Base-by-base conservation (phyloP, 805 yeast species). In the Wickerhamomyces pijperi region DNA sequence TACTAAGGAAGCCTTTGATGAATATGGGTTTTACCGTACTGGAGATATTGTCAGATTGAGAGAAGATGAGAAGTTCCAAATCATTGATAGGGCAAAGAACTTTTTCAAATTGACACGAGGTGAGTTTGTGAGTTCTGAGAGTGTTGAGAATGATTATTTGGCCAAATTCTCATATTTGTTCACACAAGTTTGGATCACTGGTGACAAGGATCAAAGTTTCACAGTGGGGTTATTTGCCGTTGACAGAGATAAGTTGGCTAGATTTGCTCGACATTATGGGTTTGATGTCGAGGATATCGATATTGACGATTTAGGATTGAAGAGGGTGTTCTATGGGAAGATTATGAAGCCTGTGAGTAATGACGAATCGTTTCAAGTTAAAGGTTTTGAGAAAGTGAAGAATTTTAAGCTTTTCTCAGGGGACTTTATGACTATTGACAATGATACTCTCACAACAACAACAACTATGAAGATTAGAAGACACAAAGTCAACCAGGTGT, bases 51-150 rank as follows among this genome's bases (percentile, higher is more conserved):
- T 71, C 3, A 51, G 55, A 33, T 49, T 75, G 28, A 66, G 63
- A 36, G 36, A 41, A 2, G 51, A 59, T 0, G 81, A 83, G 6
- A 65, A 72, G 32, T 52, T 78, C 25, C 63, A 51, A 43, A 73
- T 77, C 38, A 65, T 77, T 47, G 84, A 78, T 49, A 60, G 83
- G 39, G 78, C 76, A 32, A 78, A 77, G 66, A 78, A 77, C 56
- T 76, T 77, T 59, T 72, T 72, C 62, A 73, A 73, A 60, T 58
- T 69, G 35, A 61, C 71, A 2, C 74, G 69, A 50, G 74, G 74
- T 34, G 74, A 68, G 57, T 78, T 76, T 52, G 68, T 78, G 32
- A 72, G 81, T 4, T 82, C 83, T n/a, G 84, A 78, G 51, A 71
- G 67, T 54, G 70, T 78, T 45, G 84, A 78, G 49, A 74, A 74